Evolutionary conservation across 1,139 yeast species (phyloP).

Genomic region (Scheffersomyces titani): DNA sequence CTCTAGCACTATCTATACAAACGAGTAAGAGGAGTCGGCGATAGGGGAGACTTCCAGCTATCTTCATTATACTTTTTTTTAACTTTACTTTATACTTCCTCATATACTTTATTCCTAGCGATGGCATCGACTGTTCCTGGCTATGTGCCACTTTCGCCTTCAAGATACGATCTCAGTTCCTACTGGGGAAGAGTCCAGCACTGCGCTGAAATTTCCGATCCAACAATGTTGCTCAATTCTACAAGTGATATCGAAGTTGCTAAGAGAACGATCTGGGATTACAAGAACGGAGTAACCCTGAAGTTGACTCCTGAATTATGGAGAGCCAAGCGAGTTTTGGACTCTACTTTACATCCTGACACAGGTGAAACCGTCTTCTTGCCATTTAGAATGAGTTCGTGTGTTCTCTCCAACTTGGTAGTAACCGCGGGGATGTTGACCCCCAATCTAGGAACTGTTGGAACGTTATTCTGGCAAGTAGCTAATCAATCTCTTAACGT

Average conservation of each 20-base stretch:
- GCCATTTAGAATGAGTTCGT: slow-evolving; percentile 96
- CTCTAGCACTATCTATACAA: neutral
- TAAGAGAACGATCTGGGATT: slow-evolving; percentile 65
- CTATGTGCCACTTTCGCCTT: slow-evolving; percentile 72
- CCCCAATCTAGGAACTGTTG: slow-evolving; percentile 85
- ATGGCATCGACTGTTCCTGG: slow-evolving; percentile 94
- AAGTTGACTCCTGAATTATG: slow-evolving; percentile 81
- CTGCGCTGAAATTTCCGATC: slow-evolving; percentile 91
- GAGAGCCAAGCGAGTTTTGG: slow-evolving; percentile 84
- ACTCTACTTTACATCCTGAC: slow-evolving; percentile 91
- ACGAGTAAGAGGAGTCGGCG: neutral
- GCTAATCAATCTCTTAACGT: slow-evolving; percentile 96
- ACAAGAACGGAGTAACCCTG: slow-evolving; percentile 63
- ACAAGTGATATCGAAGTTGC: slow-evolving; percentile 64
- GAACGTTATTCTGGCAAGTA: slow-evolving; percentile 95
- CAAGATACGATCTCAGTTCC: slow-evolving; percentile 73
- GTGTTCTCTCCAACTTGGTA: slow-evolving; percentile 88
- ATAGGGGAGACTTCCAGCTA: neutral
- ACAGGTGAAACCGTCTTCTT: slow-evolving; percentile 89
- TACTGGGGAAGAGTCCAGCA: slow-evolving; percentile 95
- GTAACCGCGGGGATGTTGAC: slow-evolving; percentile 98
- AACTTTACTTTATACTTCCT: neutral
- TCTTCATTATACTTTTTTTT: neutral
- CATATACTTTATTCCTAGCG: neutral
- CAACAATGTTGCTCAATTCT: slow-evolving; percentile 81